These are phyloP conservation scores for Diatrype stigma DNA, from an alignment of 2,329 filamentous ascomycete species.

Conservation along the genomic window DNA sequence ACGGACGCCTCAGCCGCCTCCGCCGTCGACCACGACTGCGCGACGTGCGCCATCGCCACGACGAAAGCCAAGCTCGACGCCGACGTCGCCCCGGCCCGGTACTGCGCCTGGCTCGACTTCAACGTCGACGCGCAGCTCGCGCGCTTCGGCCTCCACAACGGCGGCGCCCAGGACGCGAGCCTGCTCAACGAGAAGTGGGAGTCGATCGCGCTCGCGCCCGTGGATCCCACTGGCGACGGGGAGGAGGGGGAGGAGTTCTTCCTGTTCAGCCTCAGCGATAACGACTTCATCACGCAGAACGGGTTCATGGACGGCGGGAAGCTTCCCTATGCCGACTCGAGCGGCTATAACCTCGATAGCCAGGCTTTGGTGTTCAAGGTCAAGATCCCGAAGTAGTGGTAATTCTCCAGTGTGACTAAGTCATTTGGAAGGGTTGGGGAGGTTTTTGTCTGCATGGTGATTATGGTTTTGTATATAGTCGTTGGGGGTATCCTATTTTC, in stretches of 20 bases:
- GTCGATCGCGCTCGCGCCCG: slow-evolving; percentile 49
- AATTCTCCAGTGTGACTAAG: too few species aligned
- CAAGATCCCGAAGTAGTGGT: slow-evolving; percentile 26
- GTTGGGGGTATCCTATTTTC: too few species aligned
- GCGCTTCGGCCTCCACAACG: slow-evolving; percentile 65
- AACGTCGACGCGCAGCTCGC: slow-evolving; percentile 62
- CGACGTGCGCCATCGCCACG: slow-evolving; percentile 23
- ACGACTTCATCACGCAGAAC: slow-evolving; percentile 72
- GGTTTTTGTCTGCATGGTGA: too few species aligned
- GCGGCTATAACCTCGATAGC: slow-evolving; percentile 55
- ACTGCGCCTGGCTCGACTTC: slow-evolving; percentile 65
- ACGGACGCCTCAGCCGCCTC: slow-evolving; percentile 54
- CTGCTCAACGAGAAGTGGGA: slow-evolving; percentile 78
- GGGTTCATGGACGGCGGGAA: slow-evolving; percentile 56
- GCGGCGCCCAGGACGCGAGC: slow-evolving; percentile 52
- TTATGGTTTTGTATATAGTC: too few species aligned
- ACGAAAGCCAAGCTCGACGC: slow-evolving; percentile 47
- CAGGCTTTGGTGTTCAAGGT: slow-evolving; percentile 62
- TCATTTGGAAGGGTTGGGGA: too few species aligned
- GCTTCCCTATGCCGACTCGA: slow-evolving; percentile 51
- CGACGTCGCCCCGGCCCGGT: slow-evolving; percentile 52
- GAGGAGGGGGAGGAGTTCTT: slow-evolving; percentile 55
- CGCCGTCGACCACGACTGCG: slow-evolving; percentile 31
- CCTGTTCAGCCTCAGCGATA: slow-evolving; percentile 64
- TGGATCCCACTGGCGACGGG: slow-evolving; percentile 29